phyloP scores from a whole-genome alignment of 2,329 filamentous ascomycete species.

The Scleromitrula shiraiana region DNA sequence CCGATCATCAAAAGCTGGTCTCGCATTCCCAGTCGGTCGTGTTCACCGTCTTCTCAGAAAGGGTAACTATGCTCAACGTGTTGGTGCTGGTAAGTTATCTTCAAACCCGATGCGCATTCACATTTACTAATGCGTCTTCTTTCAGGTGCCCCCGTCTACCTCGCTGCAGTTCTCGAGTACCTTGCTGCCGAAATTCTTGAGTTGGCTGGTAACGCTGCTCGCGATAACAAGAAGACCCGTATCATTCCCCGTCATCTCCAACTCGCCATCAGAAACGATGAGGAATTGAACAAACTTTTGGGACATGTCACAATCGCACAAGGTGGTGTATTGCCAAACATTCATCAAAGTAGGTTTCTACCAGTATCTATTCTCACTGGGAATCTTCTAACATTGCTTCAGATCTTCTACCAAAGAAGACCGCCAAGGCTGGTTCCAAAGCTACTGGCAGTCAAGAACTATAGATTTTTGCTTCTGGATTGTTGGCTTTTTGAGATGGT shows the following conservation, averaged over 20 bases:
- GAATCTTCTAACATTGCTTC: constrained; percentile 23
- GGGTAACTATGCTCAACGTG: constrained; percentile 99
- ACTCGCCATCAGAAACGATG: constrained; percentile 98
- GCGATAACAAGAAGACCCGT: constrained; percentile 99
- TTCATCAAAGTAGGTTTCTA: constrained; percentile 77
- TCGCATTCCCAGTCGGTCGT: constrained; percentile 98
- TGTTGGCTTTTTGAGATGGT: constrained; percentile 47
- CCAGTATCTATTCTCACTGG: not conserved
- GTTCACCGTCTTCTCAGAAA: constrained; percentile 98
- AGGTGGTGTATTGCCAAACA: constrained; percentile 94
- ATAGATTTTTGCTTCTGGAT: constrained; percentile 55
- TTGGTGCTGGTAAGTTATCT: constrained; percentile 69
- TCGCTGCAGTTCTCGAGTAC: constrained; percentile 96
- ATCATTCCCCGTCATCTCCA: constrained; percentile 99
- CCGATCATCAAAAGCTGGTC: constrained; percentile 97
- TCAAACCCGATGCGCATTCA: constrained; percentile 5
- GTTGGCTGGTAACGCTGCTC: constrained; percentile 94
- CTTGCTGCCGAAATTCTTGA: constrained; percentile 98
- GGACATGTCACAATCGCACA: constrained; percentile 95
- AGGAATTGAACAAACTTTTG: constrained; percentile 98
- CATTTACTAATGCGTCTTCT: constrained; percentile 21
- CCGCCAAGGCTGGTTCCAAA: constrained; percentile 79
- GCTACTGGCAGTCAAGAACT: constrained; percentile 89
- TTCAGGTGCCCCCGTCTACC: constrained; percentile 79
- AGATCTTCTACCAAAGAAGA: constrained; percentile 99